phyloP scores from a whole-genome alignment of 345 rosid genomes.

The Luvunga scandens region DNA sequence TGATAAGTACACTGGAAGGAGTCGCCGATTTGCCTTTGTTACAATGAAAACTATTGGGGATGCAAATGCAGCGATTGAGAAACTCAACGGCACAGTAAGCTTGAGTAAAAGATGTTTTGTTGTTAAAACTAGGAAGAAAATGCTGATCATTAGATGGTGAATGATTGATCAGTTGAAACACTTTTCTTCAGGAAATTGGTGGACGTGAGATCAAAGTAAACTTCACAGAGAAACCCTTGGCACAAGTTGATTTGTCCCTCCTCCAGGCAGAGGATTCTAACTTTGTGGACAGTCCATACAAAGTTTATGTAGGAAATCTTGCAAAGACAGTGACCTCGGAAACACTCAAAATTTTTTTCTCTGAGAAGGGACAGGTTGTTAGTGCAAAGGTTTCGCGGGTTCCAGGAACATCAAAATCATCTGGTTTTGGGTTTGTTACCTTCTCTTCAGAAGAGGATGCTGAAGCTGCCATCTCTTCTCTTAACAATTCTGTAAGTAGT shows the following conservation, averaged over 20 bases:
- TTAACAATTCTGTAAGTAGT: conserved; percentile 71
- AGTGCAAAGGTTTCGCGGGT: conserved; percentile 80
- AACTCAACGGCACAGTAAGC: conserved; percentile 76
- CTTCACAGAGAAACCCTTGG: conserved; percentile 73
- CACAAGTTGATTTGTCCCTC: conserved; percentile 39
- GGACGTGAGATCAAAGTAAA: conserved; percentile 86
- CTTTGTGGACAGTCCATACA: conserved; percentile 63
- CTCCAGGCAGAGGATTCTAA: conserved; percentile 70
- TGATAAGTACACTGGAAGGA: conserved; percentile 74
- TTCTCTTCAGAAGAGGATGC: conserved; percentile 81
- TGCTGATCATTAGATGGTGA: neutral
- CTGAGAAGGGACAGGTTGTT: conserved; percentile 71
- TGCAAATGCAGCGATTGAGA: conserved; percentile 75
- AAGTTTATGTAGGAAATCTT: conserved; percentile 88
- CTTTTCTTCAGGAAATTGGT: conserved; percentile 53
- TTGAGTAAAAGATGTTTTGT: neutral
- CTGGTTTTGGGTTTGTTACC: conserved; percentile 79
- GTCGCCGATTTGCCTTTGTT: conserved; percentile 86
- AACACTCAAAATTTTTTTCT: conserved; percentile 55
- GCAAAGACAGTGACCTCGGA: conserved; percentile 75
- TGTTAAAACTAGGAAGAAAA: neutral
- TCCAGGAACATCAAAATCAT: conserved; percentile 85
- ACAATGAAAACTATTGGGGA: conserved; percentile 84
- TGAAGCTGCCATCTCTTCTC: conserved; percentile 66
- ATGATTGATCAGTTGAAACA: neutral